Evolutionary conservation across 2,329 filamentous ascomycete species (phyloP).

Genomic region (Parafenestella ontariensis): DNA sequence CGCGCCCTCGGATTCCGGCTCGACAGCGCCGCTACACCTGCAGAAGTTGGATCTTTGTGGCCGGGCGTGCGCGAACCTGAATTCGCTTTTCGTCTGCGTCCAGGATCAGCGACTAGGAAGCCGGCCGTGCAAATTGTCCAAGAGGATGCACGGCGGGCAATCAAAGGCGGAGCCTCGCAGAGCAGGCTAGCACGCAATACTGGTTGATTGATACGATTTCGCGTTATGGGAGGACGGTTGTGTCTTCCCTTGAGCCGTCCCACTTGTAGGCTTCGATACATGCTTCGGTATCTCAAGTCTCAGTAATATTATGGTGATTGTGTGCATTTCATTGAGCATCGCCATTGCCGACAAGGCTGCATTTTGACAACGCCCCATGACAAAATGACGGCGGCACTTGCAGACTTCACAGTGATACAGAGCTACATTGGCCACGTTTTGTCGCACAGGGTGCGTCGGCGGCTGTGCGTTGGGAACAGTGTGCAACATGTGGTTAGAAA

Average conservation of each 20-base stretch:
- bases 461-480: constrained; percentile 13
- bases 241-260: constrained; percentile 37
- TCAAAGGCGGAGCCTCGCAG: constrained; percentile 11
- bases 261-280: background rate
- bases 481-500: constrained; percentile 8
- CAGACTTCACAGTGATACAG: constrained; percentile 20
- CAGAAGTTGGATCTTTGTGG: constrained; percentile 10
- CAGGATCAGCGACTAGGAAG: constrained; percentile 14
- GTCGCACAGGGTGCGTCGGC: constrained; percentile 23
- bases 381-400: constrained; percentile 15
- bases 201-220: constrained; percentile 34
- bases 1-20: constrained; percentile 25
- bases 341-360: constrained; percentile 19
- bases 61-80: constrained; percentile 11
- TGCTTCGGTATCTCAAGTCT: background rate
- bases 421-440: constrained; percentile 5
- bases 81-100: constrained; percentile 20
- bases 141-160: constrained; percentile 1
- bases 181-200: constrained; percentile 24
- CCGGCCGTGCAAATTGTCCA: constrained; percentile 13
- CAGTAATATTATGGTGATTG: constrained; percentile 6
- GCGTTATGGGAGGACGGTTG: constrained; percentile 19
- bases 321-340: constrained; percentile 19
- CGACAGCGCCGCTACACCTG: constrained; percentile 28
- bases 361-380: constrained; percentile 25